These are phyloP conservation scores for Blastobotrys aristatus DNA, from an alignment of 1,139 yeast genomes.

Conservation along the genomic window DNA sequence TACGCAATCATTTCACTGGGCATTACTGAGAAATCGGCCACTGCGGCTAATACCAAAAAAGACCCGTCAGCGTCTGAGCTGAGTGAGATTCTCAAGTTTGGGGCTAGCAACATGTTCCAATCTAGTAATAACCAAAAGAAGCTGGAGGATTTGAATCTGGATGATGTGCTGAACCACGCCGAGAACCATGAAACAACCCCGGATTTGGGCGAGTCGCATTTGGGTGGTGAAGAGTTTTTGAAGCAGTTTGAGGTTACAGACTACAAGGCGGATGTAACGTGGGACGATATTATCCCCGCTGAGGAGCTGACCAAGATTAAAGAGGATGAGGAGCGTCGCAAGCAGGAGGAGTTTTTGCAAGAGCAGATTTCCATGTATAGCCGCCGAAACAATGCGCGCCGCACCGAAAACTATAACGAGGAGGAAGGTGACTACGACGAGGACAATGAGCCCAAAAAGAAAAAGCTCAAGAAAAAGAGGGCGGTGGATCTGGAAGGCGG, in stretches of 20 bases:
- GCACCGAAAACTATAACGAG: slow-evolving; percentile 29
- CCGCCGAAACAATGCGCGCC: slow-evolving; percentile 66
- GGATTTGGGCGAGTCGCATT: slow-evolving; percentile 89
- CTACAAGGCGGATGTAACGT: slow-evolving; percentile 94
- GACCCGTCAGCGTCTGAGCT: slow-evolving; percentile 86
- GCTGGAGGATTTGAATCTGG: slow-evolving; percentile 89
- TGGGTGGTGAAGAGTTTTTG: slow-evolving; percentile 97
- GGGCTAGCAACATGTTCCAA: slow-evolving; percentile 98
- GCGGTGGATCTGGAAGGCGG: slow-evolving; percentile 29
- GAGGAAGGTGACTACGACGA: slow-evolving; percentile 39
- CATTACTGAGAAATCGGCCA: slow-evolving; percentile 65
- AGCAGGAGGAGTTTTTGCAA: slow-evolving; percentile 79
- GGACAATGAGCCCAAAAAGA: slow-evolving; percentile 30
- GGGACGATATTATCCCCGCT: slow-evolving; percentile 99
- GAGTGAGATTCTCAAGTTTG: slow-evolving; percentile 90
- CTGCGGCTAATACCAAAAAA: slow-evolving; percentile 42
- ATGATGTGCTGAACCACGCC: slow-evolving; percentile 93
- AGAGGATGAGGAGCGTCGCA: slow-evolving; percentile 81
- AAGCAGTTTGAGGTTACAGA: slow-evolving; percentile 98
- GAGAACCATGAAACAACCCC: slow-evolving; percentile 97
- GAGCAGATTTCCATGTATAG: slow-evolving; percentile 87
- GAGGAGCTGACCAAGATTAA: slow-evolving; percentile 85
- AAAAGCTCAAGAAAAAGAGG: slow-evolving; percentile 29
- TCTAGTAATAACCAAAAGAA: slow-evolving; percentile 77
- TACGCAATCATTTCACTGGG: slow-evolving; percentile 96